A percentile compares a stretch with the other conserved stretches of the same genome.
phyloP scores from a whole-genome alignment of 2,329 filamentous ascomycete genomes.

The Talaromyces rugulosus region DNA sequence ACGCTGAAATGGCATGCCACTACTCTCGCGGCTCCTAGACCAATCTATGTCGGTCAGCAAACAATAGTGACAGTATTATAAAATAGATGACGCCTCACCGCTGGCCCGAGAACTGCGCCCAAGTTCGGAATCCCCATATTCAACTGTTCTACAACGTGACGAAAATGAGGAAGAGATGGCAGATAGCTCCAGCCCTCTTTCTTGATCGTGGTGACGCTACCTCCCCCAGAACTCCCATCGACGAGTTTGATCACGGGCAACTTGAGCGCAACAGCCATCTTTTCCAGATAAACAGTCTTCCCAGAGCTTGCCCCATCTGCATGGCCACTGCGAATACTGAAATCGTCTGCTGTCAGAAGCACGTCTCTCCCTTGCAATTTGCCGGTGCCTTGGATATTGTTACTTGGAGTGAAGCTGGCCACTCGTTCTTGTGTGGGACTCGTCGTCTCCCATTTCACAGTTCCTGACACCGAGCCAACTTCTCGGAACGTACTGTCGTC shows the following conservation, averaged over 20 bases:
- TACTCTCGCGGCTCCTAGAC: conserved; percentile 58
- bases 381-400: conserved; percentile 60
- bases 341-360: conserved; percentile 62
- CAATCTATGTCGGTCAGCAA: conserved; percentile 39
- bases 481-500: conserved; percentile 55
- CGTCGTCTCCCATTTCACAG: conserved; percentile 53
- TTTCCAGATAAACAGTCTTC: conserved; percentile 61
- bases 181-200: conserved; percentile 57
- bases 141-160: conserved; percentile 53
- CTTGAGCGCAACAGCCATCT: conserved; percentile 54
- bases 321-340: conserved; percentile 60
- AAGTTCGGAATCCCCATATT: conserved; percentile 63
- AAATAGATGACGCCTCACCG: conserved; percentile 27
- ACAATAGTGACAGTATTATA: background rate
- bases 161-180: conserved; percentile 53
- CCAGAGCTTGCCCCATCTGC: conserved; percentile 57
- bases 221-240: conserved; percentile 60
- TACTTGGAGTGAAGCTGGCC: conserved; percentile 53
- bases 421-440: conserved; percentile 37
- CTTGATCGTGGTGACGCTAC: conserved; percentile 57
- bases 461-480: conserved; percentile 58
- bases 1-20: conserved; percentile 62
- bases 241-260: conserved; percentile 61
- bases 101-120: conserved; percentile 59
- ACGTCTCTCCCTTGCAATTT: conserved; percentile 51